A percentile compares a stretch with the other conserved stretches of the same genome.
phyloP scores from a whole-genome alignment of 345 rosid genomes.

The rapeseed (Brassica napus) region Da-Ae NC_063436.1:5972001-5972500 shows the following conservation, averaged over 20 bases:
- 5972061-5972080: background rate
- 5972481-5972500: background rate
- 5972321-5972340: background rate
- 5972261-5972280: constrained; percentile 17
- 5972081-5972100: background rate
- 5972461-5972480: background rate
- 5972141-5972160: constrained; percentile 24
- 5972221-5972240: constrained; percentile 23
- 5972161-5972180: constrained; percentile 16
- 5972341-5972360: background rate
- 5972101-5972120: background rate
- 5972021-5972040: background rate
- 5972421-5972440: background rate
- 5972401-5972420: background rate
- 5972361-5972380: background rate
- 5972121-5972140: background rate
- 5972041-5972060: background rate
- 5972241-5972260: constrained; percentile 17
- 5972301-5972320: constrained; percentile 1
- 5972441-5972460: background rate
- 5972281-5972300: background rate
- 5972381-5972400: background rate
- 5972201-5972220: constrained; percentile 24
- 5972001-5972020: background rate
- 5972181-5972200: background rate